phyloP scores from a whole-genome alignment of 257 asterid genomes.

The Voacanga thouarsii region DNA sequence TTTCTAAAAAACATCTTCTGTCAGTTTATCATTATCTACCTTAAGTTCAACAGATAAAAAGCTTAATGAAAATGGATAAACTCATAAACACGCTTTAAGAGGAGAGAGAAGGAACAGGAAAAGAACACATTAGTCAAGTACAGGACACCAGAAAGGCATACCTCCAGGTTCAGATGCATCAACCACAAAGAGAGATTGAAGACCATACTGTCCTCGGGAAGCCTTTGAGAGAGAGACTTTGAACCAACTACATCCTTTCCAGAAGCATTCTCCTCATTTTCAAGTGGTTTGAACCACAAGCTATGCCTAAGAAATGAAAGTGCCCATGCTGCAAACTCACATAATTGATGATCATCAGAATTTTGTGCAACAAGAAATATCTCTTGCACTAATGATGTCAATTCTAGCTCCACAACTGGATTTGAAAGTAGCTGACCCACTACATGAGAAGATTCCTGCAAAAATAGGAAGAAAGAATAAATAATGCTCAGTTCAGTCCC shows the following conservation, averaged over 20 bases:
- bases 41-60: neutral
- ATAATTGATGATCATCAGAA: constrained; percentile 63
- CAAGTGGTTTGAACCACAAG: constrained; percentile 43
- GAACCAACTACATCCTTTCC: constrained; percentile 39
- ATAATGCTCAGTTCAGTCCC: neutral
- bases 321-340: constrained; percentile 89
- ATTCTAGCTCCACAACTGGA: constrained; percentile 57
- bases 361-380: constrained; percentile 73
- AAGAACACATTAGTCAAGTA: constrained; percentile 5
- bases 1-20: neutral
- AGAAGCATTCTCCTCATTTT: constrained; percentile 38
- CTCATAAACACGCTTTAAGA: neutral
- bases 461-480: neutral
- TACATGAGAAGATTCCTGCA: constrained; percentile 54
- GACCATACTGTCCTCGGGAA: constrained; percentile 70
- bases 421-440: constrained; percentile 54
- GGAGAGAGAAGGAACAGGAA: neutral
- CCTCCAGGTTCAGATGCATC: constrained; percentile 65
- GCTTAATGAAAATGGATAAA: neutral
- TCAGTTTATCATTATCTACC: neutral
- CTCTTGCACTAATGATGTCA: constrained; percentile 68
- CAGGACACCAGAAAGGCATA: constrained; percentile 21
- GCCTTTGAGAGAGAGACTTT: constrained; percentile 47
- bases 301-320: constrained; percentile 77
- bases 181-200: constrained; percentile 83